phyloP scores from a whole-genome alignment of 768 basidiomycete genomes.

The Kwoniella europaea region DNA sequence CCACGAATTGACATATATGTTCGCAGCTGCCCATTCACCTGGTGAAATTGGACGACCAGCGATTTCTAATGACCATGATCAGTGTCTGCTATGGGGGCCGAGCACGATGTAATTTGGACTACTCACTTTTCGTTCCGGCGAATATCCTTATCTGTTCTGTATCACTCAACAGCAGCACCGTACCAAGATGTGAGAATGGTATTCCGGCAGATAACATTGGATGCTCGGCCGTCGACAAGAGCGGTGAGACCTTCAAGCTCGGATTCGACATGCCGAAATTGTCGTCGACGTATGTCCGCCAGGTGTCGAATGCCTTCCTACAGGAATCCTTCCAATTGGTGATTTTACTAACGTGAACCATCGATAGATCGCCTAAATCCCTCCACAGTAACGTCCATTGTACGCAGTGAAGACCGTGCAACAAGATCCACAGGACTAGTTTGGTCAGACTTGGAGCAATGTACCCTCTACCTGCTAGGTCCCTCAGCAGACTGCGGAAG shows the following conservation, averaged over 20 bases:
- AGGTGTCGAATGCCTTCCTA: slow-evolving; percentile 22
- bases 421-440: slow-evolving; percentile 22
- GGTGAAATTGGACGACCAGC: slow-evolving; percentile 29
- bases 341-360: slow-evolving; percentile 32
- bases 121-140: slow-evolving; percentile 32
- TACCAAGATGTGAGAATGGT: slow-evolving; percentile 30
- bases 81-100: too few species aligned
- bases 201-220: slow-evolving; percentile 25
- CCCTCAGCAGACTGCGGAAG: slow-evolving; percentile 22
- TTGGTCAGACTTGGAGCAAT: slow-evolving; percentile 18
- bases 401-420: slow-evolving; percentile 29
- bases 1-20: slow-evolving; percentile 32
- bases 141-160: slow-evolving; percentile 31
- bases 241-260: background rate
- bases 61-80: slow-evolving; percentile 4
- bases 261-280: slow-evolving; percentile 1
- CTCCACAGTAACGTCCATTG: slow-evolving; percentile 35
- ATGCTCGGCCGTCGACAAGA: background rate
- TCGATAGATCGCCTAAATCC: slow-evolving; percentile 30
- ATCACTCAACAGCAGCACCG: slow-evolving; percentile 28
- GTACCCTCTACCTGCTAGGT: slow-evolving; percentile 26
- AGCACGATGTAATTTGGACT: background rate
- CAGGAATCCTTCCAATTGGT: slow-evolving; percentile 29
- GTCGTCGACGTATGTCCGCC: slow-evolving; percentile 22
- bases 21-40: slow-evolving; percentile 31